phyloP scores from a whole-genome alignment of 495 filamentous ascomycete genomes.

The Penicillium parvum region DNA sequence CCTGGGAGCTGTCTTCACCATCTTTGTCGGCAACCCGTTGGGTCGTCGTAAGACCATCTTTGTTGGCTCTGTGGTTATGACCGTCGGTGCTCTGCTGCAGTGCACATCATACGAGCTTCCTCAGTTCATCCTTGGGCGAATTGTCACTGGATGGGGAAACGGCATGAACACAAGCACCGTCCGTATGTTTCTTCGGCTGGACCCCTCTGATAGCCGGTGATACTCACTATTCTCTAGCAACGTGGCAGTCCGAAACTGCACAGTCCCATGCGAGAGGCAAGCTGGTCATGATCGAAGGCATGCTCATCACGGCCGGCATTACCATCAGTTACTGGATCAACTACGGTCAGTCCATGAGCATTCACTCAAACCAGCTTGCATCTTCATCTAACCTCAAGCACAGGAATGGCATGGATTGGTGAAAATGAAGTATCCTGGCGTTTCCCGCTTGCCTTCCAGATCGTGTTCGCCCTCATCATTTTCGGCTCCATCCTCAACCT shows the following conservation, averaged over 20 bases:
- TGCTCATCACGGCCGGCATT: conserved; percentile 63
- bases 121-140: conserved; percentile 49
- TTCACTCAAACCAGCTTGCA: no score
- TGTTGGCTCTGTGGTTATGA: conserved; percentile 49
- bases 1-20: conserved; percentile 49
- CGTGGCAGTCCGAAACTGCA: conserved; percentile 54
- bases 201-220: background rate
- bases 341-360: conserved; percentile 53
- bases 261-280: conserved; percentile 66
- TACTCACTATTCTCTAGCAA: conserved; percentile 21
- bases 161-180: conserved; percentile 48
- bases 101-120: conserved; percentile 45
- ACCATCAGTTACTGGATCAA: conserved; percentile 70
- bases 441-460: conserved; percentile 52
- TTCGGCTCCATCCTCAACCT: conserved; percentile 45
- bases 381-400: conserved; percentile 25
- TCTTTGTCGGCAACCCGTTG: conserved; percentile 48
- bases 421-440: conserved; percentile 40
- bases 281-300: conserved; percentile 71
- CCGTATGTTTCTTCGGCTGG: conserved; percentile 29
- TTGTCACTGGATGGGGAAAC: conserved; percentile 46
- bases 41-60: conserved; percentile 53
- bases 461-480: conserved; percentile 51
- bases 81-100: conserved; percentile 53
- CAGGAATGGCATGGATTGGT: no score